Base-by-base conservation (phyloP, 306 rosid species). In the Fragaria ananassa region DNA sequence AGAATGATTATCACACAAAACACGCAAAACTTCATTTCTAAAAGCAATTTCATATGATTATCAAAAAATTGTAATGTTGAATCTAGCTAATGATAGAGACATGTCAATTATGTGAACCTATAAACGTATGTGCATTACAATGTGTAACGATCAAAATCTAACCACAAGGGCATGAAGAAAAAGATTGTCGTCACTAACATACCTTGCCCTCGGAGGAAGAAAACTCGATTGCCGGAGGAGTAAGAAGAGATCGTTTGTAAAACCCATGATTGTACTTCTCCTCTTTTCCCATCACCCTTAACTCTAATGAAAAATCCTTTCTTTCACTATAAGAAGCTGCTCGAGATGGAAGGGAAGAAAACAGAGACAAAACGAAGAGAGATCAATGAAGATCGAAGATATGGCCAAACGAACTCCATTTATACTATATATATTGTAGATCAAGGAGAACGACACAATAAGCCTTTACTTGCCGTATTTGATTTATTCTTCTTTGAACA, bases 221-320 rank as follows among this genome's bases (percentile, higher is more conserved):
- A 68, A 77, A 84, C 60, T 81, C 85, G 2, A 84, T 47, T 5
- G 87, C 87, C 0, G 85, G 87, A 77, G 85, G 85, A 54, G 80
- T 45, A 14, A 82, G 85, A 77, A 80, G 87, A 54, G 47, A 1
- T 34, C 85, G 75, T 31, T 80, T 76, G 56, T 84, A 84, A 81
- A 84, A 77, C 18, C 82, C 85, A 9, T 12, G 4, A 23, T 18
- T 0, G 10, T 21, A 37, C 29, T 67, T 41, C 51, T 56, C 13
- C 37, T 72, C 39, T 13, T 54, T 8, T 13, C 46, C 51, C 66
- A 72, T 14, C 75, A 70, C 65, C 65, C 4, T 58, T 25, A 1
- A 11, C 15, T 58, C 34, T 58, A 3, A 56, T 21, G 11, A 18
- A 51, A 51, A 51, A 51, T 21, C 1, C 62, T 21, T 10, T 6